These are phyloP conservation scores for Wallemia ichthyophaga DNA, from an alignment of 1,284 basidiomycete genomes.

Conservation along the genomic window DNA sequence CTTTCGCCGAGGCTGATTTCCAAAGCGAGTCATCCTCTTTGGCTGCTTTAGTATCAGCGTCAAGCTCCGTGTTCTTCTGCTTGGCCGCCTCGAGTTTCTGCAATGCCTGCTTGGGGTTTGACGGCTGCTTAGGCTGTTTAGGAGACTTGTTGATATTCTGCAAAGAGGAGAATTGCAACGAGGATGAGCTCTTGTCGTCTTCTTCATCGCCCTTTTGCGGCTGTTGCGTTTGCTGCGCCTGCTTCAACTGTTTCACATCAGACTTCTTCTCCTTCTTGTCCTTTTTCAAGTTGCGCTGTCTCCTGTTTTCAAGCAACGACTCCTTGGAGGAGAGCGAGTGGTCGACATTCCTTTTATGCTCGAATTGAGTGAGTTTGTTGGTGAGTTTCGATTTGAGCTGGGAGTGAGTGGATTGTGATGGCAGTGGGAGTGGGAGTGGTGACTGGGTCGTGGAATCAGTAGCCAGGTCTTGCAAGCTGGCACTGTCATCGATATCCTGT, in stretches of 20 bases:
- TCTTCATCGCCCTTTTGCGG: too few relatives aligned
- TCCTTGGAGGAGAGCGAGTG: not conserved
- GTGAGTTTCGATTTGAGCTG: not conserved
- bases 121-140: not conserved
- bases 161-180: not conserved
- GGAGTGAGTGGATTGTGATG: too few relatives aligned
- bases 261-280: not conserved
- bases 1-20: not conserved
- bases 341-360: too few relatives aligned
- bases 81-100: not conserved
- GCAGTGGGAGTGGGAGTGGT: not conserved
- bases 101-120: not conserved
- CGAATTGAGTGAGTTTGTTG: not conserved
- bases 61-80: not conserved
- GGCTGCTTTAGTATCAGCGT: not conserved
- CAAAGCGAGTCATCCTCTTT: not conserved
- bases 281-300: not conserved
- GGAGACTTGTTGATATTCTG: not conserved
- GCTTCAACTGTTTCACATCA: too few relatives aligned
- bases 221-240: not conserved
- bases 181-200: too few relatives aligned
- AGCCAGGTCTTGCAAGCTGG: not conserved
- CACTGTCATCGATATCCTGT: not conserved
- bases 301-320: not conserved
- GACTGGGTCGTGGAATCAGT: too few relatives aligned